A percentile compares a stretch with the other conserved stretches of the same genome.
These are phyloP conservation scores for Boletus sp. DNA, from an alignment of 768 basidiomycete species.

Conservation along the genomic window DNA sequence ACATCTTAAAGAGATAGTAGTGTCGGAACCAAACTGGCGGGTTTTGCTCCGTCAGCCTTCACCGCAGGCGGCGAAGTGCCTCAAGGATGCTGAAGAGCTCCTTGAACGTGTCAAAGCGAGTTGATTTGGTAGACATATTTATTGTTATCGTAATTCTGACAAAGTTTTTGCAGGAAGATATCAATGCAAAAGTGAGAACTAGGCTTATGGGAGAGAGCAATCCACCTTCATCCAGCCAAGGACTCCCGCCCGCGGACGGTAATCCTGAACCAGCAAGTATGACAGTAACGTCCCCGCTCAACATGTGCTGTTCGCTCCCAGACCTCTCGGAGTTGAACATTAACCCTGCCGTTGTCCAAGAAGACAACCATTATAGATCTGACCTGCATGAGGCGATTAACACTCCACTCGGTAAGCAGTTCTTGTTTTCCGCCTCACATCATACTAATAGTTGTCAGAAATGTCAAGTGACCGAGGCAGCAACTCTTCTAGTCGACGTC, in stretches of 20 bases:
- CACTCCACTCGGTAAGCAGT: conserved; percentile 4
- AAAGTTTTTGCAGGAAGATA: background rate
- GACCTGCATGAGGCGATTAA: background rate
- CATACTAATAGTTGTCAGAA: conserved; percentile 1
- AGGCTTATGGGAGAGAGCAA: background rate
- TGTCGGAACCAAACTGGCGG: background rate
- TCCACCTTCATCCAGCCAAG: background rate
- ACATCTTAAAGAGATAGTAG: background rate
- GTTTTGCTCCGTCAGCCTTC: conserved; percentile 9
- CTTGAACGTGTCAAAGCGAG: conserved; percentile 5
- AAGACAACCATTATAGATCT: background rate
- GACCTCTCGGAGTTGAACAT: background rate
- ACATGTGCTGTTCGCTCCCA: background rate
- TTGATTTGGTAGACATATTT: background rate
- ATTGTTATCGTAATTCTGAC: background rate
- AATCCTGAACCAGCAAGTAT: background rate
- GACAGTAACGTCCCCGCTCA: background rate
- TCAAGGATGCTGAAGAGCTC: conserved; percentile 5
- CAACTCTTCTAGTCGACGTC: background rate
- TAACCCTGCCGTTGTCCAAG: background rate
- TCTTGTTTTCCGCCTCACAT: background rate
- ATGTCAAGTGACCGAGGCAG: background rate
- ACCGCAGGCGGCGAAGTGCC: background rate
- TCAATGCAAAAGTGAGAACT: background rate
- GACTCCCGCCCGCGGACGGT: background rate